Conservation (phyloP, 176 grass and related monocot genomes). For the Oryza australiensis region DNA sequence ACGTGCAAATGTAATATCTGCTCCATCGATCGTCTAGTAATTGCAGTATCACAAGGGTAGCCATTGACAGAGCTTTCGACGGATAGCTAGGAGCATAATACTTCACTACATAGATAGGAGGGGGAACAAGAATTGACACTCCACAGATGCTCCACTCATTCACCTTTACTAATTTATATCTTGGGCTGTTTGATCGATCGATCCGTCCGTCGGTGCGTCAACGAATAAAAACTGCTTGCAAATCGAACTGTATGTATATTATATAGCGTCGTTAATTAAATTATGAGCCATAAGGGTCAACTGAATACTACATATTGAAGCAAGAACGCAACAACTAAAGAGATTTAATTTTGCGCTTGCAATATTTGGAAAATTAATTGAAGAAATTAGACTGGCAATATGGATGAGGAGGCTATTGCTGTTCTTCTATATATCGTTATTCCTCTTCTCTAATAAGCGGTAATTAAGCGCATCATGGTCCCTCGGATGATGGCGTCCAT, state of each 20-base stretch:
- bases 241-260: background rate
- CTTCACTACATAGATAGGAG: too few species aligned
- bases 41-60: background rate
- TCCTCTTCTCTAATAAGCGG: constrained; percentile 15
- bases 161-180: background rate
- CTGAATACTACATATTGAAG: too few species aligned
- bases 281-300: too few species aligned
- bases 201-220: background rate
- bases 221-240: background rate
- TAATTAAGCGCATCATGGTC: constrained; percentile 19
- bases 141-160: background rate
- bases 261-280: too few species aligned
- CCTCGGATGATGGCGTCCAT: constrained; percentile 23
- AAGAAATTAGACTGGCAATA: too few species aligned
- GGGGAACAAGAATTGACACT: background rate
- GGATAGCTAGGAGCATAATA: background rate
- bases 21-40: too few species aligned
- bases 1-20: too few species aligned
- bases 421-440: constrained; percentile 25
- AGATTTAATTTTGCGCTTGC: too few species aligned
- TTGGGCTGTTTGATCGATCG: background rate
- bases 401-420: background rate
- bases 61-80: background rate
- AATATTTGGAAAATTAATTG: too few species aligned
- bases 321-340: too few species aligned